A percentile compares a stretch with the other conserved stretches of the same genome.
phyloP scores from a whole-genome alignment of 2,329 filamentous ascomycete species.

The Aspergillus persii region DNA sequence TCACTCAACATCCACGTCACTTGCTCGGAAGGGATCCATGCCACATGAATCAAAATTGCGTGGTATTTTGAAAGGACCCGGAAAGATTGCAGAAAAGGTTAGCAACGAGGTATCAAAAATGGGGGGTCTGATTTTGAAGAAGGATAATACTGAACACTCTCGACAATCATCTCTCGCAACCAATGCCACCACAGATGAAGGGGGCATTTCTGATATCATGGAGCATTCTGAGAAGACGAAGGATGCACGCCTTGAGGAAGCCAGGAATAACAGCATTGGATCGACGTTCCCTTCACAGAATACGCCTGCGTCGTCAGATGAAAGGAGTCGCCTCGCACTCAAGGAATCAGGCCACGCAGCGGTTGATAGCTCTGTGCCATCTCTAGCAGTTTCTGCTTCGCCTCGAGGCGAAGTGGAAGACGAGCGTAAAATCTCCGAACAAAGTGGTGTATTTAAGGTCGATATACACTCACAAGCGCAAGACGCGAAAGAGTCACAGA shows the following conservation, averaged over 20 bases:
- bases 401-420: slow-evolving; percentile 37
- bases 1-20: slow-evolving; percentile 16
- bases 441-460: slow-evolving; percentile 14
- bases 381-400: slow-evolving; percentile 54
- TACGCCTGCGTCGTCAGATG: slow-evolving; percentile 36
- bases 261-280: slow-evolving; percentile 19
- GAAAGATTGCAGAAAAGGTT: slow-evolving; percentile 70
- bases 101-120: slow-evolving; percentile 63
- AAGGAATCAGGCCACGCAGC: slow-evolving; percentile 33
- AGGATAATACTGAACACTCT: slow-evolving; percentile 49
- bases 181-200: slow-evolving; percentile 44
- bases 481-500: slow-evolving; percentile 11
- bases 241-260: slow-evolving; percentile 19
- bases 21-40: slow-evolving; percentile 26
- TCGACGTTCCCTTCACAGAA: slow-evolving; percentile 26
- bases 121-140: slow-evolving; percentile 60
- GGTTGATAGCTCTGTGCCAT: slow-evolving; percentile 43
- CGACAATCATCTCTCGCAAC: slow-evolving; percentile 45
- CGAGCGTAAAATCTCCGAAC: slow-evolving; percentile 25
- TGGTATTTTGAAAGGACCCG: slow-evolving; percentile 71
- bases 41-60: slow-evolving; percentile 60
- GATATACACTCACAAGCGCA: slow-evolving; percentile 8
- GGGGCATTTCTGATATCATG: slow-evolving; percentile 46
- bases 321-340: slow-evolving; percentile 30
- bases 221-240: slow-evolving; percentile 28